Conservation (phyloP, 257 asterid genomes). For the Galeopsis tetrahit region DNA sequence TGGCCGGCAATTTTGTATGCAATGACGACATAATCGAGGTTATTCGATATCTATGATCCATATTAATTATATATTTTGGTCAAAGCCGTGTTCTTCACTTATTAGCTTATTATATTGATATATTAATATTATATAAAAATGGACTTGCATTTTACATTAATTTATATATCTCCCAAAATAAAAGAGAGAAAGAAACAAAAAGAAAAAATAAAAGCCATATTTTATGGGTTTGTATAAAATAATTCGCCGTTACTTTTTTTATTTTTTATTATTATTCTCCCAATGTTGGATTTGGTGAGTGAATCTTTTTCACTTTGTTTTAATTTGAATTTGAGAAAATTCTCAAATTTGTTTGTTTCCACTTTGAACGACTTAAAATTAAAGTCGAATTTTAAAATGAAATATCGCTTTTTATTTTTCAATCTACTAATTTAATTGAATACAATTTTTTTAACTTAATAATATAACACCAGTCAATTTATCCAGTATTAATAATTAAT, state of each 20-base stretch:
- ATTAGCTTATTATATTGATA: background rate
- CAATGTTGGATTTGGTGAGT: constrained; percentile 11
- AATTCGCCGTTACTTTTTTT: constrained; percentile 21
- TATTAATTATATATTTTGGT: constrained; percentile 10
- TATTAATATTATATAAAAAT: background rate
- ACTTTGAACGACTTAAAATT: background rate
- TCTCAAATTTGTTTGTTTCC: background rate
- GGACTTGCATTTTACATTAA: background rate
- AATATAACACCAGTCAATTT: background rate
- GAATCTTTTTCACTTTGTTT: constrained; percentile 1
- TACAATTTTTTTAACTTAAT: too few species aligned
- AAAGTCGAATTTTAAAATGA: background rate
- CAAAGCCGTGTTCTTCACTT: constrained; percentile 32
- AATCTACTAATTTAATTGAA: too few species aligned
- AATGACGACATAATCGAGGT: constrained; percentile 32
- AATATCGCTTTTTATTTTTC: background rate
- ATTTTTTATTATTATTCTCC: background rate
- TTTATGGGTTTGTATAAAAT: constrained; percentile 29
- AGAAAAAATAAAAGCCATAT: constrained; percentile 31
- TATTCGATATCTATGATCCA: background rate
- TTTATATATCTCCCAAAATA: background rate
- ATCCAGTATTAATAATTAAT: background rate
- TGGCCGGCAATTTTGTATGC: constrained; percentile 13
- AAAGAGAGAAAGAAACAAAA: constrained; percentile 25
- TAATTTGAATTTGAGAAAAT: too few species aligned